Percentiles rank a stretch among this genome's conserved stretches.
Conservation (phyloP, 805 yeast species). For the Ascoidea rubescens region DNA sequence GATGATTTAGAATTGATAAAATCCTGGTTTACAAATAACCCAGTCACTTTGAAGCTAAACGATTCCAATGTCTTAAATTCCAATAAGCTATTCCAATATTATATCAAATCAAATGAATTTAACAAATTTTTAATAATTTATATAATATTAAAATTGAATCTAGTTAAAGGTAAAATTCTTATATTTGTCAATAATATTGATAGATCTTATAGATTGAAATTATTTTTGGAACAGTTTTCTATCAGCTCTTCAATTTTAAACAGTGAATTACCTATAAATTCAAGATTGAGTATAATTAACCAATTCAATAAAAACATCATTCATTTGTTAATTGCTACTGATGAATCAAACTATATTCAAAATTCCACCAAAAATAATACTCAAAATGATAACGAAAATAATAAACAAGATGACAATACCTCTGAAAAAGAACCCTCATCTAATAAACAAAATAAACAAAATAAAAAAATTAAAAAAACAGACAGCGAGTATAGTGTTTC, state of each 20-base stretch:
- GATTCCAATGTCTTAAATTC: constrained; percentile 45
- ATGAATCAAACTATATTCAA: constrained; percentile 59
- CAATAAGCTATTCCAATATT: constrained; percentile 66
- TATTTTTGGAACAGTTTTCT: constrained; percentile 92
- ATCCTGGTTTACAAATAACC: constrained; percentile 60
- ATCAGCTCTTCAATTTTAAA: constrained; percentile 77
- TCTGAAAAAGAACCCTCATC: constrained; percentile 6
- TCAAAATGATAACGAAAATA: constrained; percentile 11
- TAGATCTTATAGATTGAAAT: constrained; percentile 83
- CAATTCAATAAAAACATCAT: constrained; percentile 87
- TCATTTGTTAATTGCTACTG: constrained; percentile 84
- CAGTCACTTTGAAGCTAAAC: constrained; percentile 69
- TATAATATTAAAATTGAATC: constrained; percentile 77
- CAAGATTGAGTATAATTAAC: constrained; percentile 89
- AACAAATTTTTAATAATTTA: constrained; percentile 86
- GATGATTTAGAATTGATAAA: constrained; percentile 76
- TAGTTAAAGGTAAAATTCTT: constrained; percentile 83
- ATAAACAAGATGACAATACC: constrained; percentile 12
- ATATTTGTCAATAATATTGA: constrained; percentile 89
- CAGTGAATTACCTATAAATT: constrained; percentile 84
- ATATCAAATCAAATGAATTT: constrained; percentile 73
- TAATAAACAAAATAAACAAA: constrained; percentile 12
- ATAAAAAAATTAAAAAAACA: constrained; percentile 20
- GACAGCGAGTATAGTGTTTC: constrained; percentile 87
- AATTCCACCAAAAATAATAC: constrained; percentile 12